These are phyloP conservation scores for Barnettozyma vustinii DNA, from an alignment of 805 yeast genomes.

Conservation along the genomic window DNA sequence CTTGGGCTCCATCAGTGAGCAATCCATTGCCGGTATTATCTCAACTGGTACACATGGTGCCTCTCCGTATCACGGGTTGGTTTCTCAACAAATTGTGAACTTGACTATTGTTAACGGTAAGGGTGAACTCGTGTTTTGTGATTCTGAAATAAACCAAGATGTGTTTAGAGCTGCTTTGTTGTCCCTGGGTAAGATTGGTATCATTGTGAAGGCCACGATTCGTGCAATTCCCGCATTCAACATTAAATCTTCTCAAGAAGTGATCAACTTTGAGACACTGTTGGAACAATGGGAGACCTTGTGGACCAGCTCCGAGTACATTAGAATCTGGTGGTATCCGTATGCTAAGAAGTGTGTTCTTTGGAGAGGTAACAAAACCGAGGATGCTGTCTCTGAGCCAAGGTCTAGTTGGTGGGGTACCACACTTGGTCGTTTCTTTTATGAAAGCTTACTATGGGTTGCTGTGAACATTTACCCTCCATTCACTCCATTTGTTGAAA, in stretches of 20 bases:
- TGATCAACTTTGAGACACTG: conserved; percentile 70
- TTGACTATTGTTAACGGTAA: conserved; percentile 67
- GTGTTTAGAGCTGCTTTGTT: conserved; percentile 77
- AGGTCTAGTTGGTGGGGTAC: conserved; percentile 85
- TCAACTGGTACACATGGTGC: conserved; percentile 98
- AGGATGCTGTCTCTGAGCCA: conserved; percentile 56
- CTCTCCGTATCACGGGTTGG: conserved; percentile 85
- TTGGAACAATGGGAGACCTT: conserved; percentile 67
- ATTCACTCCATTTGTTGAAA: conserved; percentile 80
- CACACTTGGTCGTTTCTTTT: conserved; percentile 66
- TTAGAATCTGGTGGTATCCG: conserved; percentile 98
- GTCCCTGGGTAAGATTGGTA: conserved; percentile 88
- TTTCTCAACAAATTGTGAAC: conserved; percentile 81
- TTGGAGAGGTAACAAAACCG: conserved; percentile 85
- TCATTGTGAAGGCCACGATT: conserved; percentile 79
- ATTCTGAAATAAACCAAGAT: conserved; percentile 53
- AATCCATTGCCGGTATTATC: conserved; percentile 91
- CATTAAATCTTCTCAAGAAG: conserved; percentile 74
- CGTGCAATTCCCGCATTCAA: conserved; percentile 83
- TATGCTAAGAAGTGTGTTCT: conserved; percentile 78
- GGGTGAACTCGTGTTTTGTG: conserved; percentile 56
- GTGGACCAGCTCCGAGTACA: conserved; percentile 88
- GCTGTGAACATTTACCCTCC: conserved; percentile 70
- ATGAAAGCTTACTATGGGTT: conserved; percentile 73
- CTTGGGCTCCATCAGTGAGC: conserved; percentile 90